phyloP scores from a whole-genome alignment of 73 alveolate species.

The Paramecium sexaurelia region DNA sequence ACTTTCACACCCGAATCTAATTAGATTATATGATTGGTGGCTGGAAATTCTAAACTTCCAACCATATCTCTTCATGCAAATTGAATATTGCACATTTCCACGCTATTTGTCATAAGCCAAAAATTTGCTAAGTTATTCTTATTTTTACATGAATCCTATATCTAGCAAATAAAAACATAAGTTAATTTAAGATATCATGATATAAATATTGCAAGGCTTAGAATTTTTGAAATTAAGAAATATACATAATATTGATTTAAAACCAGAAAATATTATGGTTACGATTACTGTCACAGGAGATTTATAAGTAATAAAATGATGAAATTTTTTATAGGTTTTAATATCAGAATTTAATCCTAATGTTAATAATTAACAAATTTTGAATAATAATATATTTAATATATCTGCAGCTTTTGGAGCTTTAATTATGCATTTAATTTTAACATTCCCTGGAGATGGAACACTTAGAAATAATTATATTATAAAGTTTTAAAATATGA shows the following conservation, averaged over 20 bases:
- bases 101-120: neutral
- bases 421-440: conserved; percentile 13
- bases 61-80: neutral
- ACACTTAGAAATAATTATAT: conserved; percentile 3
- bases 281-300: conserved; percentile 27
- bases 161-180: neutral
- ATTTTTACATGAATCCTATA: conserved; percentile 37
- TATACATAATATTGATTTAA: neutral
- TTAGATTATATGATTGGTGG: conserved; percentile 52
- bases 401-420: neutral
- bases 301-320: neutral
- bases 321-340: neutral
- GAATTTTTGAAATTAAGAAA: neutral
- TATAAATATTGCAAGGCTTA: neutral
- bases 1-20: neutral
- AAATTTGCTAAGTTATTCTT: conserved; percentile 33
- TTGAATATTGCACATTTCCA: conserved; percentile 51
- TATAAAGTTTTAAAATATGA: neutral
- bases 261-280: conserved; percentile 36
- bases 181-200: neutral
- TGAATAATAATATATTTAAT: neutral
- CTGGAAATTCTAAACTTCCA: neutral
- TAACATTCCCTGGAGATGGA: conserved; percentile 43
- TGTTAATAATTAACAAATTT: neutral
- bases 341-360: neutral